Conservation (phyloP, 176 grass and related monocot species). For the Tillandsia leiboldiana region DNA sequence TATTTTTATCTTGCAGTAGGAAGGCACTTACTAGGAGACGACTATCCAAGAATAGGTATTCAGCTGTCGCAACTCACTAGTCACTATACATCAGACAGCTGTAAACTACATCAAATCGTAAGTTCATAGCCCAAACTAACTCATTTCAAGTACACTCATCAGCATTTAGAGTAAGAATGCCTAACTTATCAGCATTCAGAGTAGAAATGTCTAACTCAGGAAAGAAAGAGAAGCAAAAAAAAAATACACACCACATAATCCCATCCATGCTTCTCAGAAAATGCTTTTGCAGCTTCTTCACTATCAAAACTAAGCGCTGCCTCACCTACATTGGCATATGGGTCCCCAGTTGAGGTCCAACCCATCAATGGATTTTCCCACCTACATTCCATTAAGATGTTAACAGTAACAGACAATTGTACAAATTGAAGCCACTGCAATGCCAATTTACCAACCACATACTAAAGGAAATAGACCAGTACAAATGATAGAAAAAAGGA, state of each 20-base stretch:
- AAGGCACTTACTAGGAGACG: too few relatives aligned
- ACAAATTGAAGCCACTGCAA: not conserved
- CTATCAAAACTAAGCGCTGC: conserved; percentile 61
- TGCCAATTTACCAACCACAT: not conserved
- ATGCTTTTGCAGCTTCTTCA: conserved; percentile 74
- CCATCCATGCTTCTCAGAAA: conserved; percentile 94
- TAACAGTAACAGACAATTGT: not conserved
- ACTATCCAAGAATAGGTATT: not conserved
- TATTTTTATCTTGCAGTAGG: too few relatives aligned
- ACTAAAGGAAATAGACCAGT: not conserved
- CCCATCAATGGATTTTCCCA: conserved; percentile 99
- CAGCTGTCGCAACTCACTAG: not conserved
- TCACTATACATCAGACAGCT: not conserved
- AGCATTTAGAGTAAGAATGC: conserved; percentile 6
- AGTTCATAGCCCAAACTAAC: not conserved
- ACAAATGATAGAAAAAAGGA: not conserved
- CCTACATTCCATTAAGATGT: conserved; percentile 37
- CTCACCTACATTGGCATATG: conserved; percentile 97
- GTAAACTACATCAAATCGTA: not conserved
- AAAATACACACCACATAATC: conserved; percentile 61
- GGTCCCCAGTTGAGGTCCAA: conserved; percentile 97
- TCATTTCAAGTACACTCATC: not conserved
- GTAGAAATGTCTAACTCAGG: conserved; percentile 11
- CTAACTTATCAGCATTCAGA: conserved; percentile 9
- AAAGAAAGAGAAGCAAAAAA: not conserved